Percentiles rank a stretch among this genome's conserved stretches.
Evolutionary conservation across 805 yeast species (phyloP).

Genomic region (Candida boidinii): DNA sequence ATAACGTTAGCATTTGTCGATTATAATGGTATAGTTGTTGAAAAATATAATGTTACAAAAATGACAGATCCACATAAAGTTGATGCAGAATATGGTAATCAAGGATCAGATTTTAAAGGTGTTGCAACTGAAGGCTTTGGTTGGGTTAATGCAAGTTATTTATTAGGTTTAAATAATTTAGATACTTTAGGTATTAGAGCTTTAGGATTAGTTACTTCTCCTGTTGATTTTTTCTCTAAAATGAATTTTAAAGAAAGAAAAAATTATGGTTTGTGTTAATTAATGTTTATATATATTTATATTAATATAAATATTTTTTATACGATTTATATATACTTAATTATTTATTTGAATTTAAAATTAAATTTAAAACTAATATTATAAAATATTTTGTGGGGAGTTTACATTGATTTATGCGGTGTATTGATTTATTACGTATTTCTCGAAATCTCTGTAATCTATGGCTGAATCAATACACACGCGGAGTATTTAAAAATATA

Average conservation of each 20-base stretch:
- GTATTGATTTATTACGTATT: no score
- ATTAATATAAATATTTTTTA: no score
- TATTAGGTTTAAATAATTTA: slow-evolving; percentile 62
- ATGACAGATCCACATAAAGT: slow-evolving; percentile 83
- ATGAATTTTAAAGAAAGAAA: slow-evolving; percentile 34
- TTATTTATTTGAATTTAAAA: no score
- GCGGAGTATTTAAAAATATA: no score
- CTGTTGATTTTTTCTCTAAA: slow-evolving; percentile 48
- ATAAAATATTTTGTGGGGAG: no score
- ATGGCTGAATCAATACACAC: no score
- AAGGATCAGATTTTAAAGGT: slow-evolving; percentile 86
- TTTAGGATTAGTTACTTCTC: slow-evolving; percentile 71
- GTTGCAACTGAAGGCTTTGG: slow-evolving; percentile 97
- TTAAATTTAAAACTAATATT: no score
- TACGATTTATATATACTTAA: no score
- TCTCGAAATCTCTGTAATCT: no score
- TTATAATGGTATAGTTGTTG: slow-evolving; percentile 90
- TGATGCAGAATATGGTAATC: slow-evolving; percentile 95
- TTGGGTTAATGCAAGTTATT: slow-evolving; percentile 90
- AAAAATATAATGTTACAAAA: slow-evolving; percentile 84
- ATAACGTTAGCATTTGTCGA: slow-evolving; percentile 88
- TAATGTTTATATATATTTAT: no score
- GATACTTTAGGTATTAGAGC: slow-evolving; percentile 64
- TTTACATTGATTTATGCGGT: no score
- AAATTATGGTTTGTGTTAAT: slow-evolving; percentile 25